A percentile compares a stretch with the other conserved stretches of the same genome.
phyloP scores from a whole-genome alignment of 108 stramenopile genomes.

The Craspedostauros australis region DNA sequence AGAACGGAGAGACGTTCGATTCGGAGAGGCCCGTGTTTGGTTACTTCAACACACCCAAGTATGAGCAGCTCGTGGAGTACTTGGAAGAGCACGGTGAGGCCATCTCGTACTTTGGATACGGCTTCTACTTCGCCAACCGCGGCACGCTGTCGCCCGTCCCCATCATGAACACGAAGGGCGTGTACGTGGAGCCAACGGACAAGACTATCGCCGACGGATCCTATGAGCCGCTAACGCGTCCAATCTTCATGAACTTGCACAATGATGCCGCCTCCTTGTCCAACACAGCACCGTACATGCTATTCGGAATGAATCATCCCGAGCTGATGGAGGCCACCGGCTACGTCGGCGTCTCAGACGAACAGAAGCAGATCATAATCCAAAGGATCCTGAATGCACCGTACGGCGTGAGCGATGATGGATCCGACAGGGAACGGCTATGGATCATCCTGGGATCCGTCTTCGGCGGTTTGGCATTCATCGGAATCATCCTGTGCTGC shows the following conservation, averaged over 20 bases:
- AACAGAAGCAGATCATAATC: no score
- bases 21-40: not conserved
- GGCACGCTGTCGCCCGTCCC: constrained; percentile 12
- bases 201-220: constrained; percentile 7
- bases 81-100: constrained; percentile 3
- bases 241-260: constrained; percentile 19
- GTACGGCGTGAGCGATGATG: no score
- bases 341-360: constrained; percentile 3
- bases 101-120: constrained; percentile 20
- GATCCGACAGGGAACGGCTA: no score
- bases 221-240: constrained; percentile 20
- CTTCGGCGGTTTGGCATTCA: no score
- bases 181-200: constrained; percentile 1
- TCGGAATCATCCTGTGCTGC: no score
- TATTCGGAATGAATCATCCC: constrained; percentile 10
- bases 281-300: constrained; percentile 9
- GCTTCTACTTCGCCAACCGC: constrained; percentile 8
- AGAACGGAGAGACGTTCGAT: constrained; percentile 15
- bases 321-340: constrained; percentile 3
- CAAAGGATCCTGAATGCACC: no score
- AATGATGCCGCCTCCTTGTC: constrained; percentile 2
- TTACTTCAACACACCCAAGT: not conserved
- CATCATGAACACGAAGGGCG: constrained; percentile 3
- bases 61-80: constrained; percentile 7
- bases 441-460: no score